phyloP scores from a whole-genome alignment of 176 grass and related monocot species.

The Ananas comosus region DNA sequence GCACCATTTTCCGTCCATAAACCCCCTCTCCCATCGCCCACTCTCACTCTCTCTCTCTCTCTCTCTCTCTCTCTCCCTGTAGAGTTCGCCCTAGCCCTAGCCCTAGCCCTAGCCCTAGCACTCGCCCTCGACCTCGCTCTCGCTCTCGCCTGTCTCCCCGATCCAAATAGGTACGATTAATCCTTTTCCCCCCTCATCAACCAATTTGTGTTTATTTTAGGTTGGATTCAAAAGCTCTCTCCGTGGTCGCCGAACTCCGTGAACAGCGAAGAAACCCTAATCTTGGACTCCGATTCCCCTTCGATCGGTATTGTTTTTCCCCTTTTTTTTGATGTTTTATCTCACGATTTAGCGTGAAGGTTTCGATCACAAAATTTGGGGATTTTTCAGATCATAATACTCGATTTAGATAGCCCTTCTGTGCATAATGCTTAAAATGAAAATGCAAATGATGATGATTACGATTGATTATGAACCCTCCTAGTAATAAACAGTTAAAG shows the following conservation, averaged over 20 bases:
- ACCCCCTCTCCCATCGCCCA: too few relatives aligned
- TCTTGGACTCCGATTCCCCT: constrained; percentile 7
- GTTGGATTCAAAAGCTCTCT: neutral
- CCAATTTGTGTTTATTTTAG: neutral
- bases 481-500: neutral
- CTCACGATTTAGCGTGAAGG: neutral
- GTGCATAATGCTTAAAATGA: constrained; percentile 9
- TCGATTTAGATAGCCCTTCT: neutral
- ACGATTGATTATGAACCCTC: neutral
- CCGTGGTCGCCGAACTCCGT: constrained; percentile 6
- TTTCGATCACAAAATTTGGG: neutral
- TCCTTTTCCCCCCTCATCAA: too few relatives aligned
- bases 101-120: too few relatives aligned
- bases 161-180: too few relatives aligned
- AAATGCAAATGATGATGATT: neutral
- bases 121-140: too few relatives aligned
- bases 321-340: neutral
- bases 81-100: too few relatives aligned
- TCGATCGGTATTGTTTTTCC: neutral
- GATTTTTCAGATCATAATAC: neutral
- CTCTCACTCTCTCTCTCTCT: too few relatives aligned
- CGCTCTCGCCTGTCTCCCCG: too few relatives aligned
- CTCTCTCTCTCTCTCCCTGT: too few relatives aligned
- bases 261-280: neutral
- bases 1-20: too few relatives aligned